Evolutionary conservation across 805 yeast genomes (phyloP), one percentile per base, ranked within the genome.

Genomic region (Jamesozyma spencerorum): DNA sequence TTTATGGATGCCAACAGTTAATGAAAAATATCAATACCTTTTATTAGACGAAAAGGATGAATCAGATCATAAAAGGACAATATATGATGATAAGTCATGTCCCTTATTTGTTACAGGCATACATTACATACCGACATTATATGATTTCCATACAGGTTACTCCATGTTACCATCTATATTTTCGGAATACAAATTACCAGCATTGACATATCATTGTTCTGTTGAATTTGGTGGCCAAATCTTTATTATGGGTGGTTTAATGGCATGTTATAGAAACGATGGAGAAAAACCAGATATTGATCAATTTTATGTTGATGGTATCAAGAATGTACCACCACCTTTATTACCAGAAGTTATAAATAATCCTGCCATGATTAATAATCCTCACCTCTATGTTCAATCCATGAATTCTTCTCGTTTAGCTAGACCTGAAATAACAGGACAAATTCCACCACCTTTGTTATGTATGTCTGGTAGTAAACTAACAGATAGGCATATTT

Each of bases 401-500:
- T 64, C 70, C 2, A 43, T 68, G 0, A 64, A 65, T 5, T 68
- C 80, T 1, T 60, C 61, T 37, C 55, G 68, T 7, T 40, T 70
- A 5, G 47, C 49, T 4, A 55, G 53, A 57, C 61, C 67, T 52
- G 36, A 51, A 43, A 18, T 59, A 5, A 37, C 47, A 2, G 74
- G 72, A 2, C 69, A 68, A 34, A 51, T 66, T 4, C 86, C 87
- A 0, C 71, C 74, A 3, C 70, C 79, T 2, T 50, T 80, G 15
- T 52, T 73, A 34, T 70, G 75, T 40, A 62, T 76, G 55, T 51
- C 68, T 5, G 68, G 73, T 14, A 65, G 75, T 7, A 66, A 61
- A 40, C 61, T 82, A 4, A 72, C 83, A 4, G 64, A 69, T n/a
- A 60, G 75, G 29, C 79, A 79, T 49, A 66, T 77, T 13, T 69